Evolutionary conservation across 331 rosid genomes (phyloP).

Genomic region (Spiraea crenata): DNA sequence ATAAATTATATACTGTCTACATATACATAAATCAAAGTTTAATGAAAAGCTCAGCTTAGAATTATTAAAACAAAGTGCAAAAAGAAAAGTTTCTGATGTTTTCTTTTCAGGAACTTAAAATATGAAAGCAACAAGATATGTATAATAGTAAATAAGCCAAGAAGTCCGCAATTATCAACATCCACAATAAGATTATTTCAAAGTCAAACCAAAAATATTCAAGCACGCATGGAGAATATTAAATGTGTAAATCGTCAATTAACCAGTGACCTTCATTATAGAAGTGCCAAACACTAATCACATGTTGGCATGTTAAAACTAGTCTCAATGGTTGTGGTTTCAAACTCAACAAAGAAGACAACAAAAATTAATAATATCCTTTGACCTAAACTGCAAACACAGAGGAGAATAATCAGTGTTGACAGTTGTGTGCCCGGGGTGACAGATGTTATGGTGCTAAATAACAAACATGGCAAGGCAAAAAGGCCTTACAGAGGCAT

Average conservation of each 20-base stretch:
- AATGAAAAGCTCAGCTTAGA: not conserved
- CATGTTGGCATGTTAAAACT: not conserved
- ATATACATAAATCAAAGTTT: not conserved
- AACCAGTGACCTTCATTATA: not conserved
- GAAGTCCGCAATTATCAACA: not conserved
- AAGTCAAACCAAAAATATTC: no score
- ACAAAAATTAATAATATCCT: not conserved
- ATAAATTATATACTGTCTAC: not conserved
- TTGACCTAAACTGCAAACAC: not conserved
- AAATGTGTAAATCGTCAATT: not conserved
- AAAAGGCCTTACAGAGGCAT: not conserved
- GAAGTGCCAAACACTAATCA: not conserved
- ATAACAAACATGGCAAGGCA: not conserved
- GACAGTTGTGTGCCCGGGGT: not conserved
- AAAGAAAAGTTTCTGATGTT: not conserved
- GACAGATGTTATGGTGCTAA: not conserved
- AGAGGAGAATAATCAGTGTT: not conserved
- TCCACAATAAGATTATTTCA: not conserved
- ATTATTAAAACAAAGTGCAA: not conserved
- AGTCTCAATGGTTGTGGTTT: not conserved
- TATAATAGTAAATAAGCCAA: not conserved
- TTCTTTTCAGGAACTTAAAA: no score
- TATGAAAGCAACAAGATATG: not conserved
- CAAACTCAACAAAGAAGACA: not conserved
- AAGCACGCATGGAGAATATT: not conserved